A percentile compares a stretch with the other conserved stretches of the same genome.
These are phyloP conservation scores for Incumbomyces delicatus DNA, from an alignment of 2,329 filamentous ascomycete species.

Conservation along the genomic window DNA sequence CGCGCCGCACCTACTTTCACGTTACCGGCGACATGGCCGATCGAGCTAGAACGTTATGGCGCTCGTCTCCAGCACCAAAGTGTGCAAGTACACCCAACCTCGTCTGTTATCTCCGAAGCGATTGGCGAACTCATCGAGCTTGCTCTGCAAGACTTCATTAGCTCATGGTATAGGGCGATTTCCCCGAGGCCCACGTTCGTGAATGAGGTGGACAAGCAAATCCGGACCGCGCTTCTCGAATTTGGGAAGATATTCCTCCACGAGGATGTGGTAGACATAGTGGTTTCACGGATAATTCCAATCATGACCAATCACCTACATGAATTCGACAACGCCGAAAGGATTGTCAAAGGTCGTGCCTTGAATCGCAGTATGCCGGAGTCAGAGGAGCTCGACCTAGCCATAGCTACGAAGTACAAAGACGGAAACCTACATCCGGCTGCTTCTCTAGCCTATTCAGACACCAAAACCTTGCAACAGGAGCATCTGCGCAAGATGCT, in stretches of 20 bases:
- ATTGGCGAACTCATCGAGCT: conserved; percentile 70
- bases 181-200: conserved; percentile 70
- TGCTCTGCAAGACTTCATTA: conserved; percentile 73
- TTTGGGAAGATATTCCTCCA: conserved; percentile 63
- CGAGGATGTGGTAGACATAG: conserved; percentile 73
- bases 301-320: conserved; percentile 80
- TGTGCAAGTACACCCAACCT: conserved; percentile 62
- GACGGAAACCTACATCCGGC: conserved; percentile 83
- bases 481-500: conserved; percentile 74
- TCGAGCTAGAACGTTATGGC: conserved; percentile 58
- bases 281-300: conserved; percentile 74
- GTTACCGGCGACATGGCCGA: conserved; percentile 54
- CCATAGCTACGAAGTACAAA: conserved; percentile 87
- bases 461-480: conserved; percentile 77
- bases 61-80: conserved; percentile 57
- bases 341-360: conserved; percentile 74
- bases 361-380: conserved; percentile 85
- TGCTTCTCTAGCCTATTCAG: conserved; percentile 70
- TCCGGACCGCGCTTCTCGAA: conserved; percentile 61
- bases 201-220: conserved; percentile 73
- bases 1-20: conserved; percentile 46
- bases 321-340: conserved; percentile 85
- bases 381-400: conserved; percentile 88
- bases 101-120: conserved; percentile 66
- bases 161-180: conserved; percentile 80